Evolutionary conservation across 768 basidiomycete genomes (phyloP).

Genomic region (Melanogaster broomeanus): DNA sequence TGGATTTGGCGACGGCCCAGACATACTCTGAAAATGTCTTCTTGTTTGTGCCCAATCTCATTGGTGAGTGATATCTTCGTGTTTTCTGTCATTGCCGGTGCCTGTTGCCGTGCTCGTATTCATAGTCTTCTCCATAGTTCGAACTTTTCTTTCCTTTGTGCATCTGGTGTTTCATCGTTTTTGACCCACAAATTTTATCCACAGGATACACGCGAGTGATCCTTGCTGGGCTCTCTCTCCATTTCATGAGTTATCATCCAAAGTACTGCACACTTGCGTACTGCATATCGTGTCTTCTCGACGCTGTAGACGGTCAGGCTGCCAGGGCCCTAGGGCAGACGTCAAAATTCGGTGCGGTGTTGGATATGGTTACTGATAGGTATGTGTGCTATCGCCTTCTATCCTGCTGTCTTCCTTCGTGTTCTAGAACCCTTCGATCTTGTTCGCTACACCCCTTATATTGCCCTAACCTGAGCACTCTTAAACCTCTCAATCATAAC

Average conservation of each 20-base stretch:
- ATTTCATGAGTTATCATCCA: constrained; percentile 95
- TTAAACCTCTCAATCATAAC: neutral
- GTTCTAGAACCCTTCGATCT: neutral
- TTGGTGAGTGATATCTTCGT: constrained; percentile 55
- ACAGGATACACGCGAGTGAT: constrained; percentile 90
- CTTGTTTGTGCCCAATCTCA: constrained; percentile 95
- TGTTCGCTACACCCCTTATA: neutral
- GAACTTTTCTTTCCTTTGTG: neutral
- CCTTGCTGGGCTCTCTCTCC: constrained; percentile 83
- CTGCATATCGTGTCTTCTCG: constrained; percentile 86
- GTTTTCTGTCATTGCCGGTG: too few species aligned
- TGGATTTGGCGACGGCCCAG: constrained; percentile 85
- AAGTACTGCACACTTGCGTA: constrained; percentile 90
- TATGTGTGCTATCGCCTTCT: constrained; percentile 38
- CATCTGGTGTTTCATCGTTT: neutral
- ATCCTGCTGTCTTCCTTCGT: neutral
- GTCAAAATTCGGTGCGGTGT: constrained; percentile 94
- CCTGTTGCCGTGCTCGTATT: neutral
- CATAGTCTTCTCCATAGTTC: constrained; percentile 6
- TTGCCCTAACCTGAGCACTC: neutral
- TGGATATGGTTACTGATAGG: constrained; percentile 99
- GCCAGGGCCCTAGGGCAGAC: constrained; percentile 88
- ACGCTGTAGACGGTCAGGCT: constrained; percentile 93
- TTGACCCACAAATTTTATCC: neutral
- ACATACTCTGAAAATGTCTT: constrained; percentile 94